phyloP scores from a whole-genome alignment of 2,329 filamentous ascomycete genomes.

The Exophiala sideris region DNA sequence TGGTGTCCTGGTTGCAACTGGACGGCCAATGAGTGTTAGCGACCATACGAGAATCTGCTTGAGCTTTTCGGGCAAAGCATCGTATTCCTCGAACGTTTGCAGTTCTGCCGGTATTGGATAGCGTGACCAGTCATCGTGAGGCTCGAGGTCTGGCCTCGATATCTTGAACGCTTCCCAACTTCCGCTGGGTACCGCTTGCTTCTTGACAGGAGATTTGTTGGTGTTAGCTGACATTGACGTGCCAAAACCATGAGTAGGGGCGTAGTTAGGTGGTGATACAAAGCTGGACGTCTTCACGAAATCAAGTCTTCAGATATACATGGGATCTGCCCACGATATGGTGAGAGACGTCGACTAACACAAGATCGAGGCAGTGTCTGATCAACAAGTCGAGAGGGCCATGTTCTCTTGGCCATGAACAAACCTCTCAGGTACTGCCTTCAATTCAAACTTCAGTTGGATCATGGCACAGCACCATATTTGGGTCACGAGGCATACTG shows the following conservation, averaged over 20 bases:
- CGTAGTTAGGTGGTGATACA: too few relatives aligned
- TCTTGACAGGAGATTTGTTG: background rate
- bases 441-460: too few relatives aligned
- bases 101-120: slow-evolving; percentile 17
- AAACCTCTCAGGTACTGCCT: too few relatives aligned
- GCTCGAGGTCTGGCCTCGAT: background rate
- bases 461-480: background rate
- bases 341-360: too few relatives aligned
- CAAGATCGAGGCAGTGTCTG: too few relatives aligned
- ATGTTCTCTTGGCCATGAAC: too few relatives aligned
- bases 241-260: background rate
- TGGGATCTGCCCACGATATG: too few relatives aligned
- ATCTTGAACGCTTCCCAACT: slow-evolving; percentile 11
- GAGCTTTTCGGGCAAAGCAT: slow-evolving; percentile 13
- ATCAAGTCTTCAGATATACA: too few relatives aligned
- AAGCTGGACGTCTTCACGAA: too few relatives aligned
- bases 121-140: slow-evolving; percentile 10
- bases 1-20: background rate
- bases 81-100: slow-evolving; percentile 11
- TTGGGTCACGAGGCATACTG: too few relatives aligned
- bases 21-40: background rate
- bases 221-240: slow-evolving; percentile 2
- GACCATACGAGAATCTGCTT: slow-evolving; percentile 25
- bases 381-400: too few relatives aligned
- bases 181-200: background rate